phyloP scores from a whole-genome alignment of 768 basidiomycete species.

The Neoboletus subvelutipes region DNA sequence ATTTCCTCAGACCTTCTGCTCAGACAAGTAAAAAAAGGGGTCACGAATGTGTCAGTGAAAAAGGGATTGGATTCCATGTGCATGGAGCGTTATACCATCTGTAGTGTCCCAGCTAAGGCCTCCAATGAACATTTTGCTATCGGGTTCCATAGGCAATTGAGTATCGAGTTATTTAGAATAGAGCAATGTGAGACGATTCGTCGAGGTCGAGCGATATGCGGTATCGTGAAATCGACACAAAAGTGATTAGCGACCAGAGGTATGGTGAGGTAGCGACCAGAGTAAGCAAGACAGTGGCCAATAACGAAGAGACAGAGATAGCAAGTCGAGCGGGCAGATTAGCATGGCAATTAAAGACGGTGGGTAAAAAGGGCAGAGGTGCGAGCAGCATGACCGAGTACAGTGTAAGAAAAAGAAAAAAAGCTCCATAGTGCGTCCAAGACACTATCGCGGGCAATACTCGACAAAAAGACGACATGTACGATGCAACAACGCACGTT shows the following conservation, averaged over 20 bases:
- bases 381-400: slow-evolving; percentile 19
- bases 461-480: slow-evolving; percentile 13
- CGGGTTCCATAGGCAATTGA: slow-evolving; percentile 32
- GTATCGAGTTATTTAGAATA: slow-evolving; percentile 30
- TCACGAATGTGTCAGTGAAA: slow-evolving; percentile 27
- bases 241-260: slow-evolving; percentile 36
- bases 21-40: slow-evolving; percentile 22
- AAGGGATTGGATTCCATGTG: slow-evolving; percentile 24
- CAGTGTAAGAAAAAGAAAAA: slow-evolving; percentile 14
- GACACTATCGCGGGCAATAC: slow-evolving; percentile 27
- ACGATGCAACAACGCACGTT: slow-evolving; percentile 10
- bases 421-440: slow-evolving; percentile 22
- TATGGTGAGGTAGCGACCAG: slow-evolving; percentile 35
- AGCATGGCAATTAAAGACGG: slow-evolving; percentile 28
- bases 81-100: slow-evolving; percentile 61
- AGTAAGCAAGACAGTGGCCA: slow-evolving; percentile 31
- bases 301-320: slow-evolving; percentile 25
- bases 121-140: slow-evolving; percentile 90
- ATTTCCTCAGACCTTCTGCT: slow-evolving; percentile 61
- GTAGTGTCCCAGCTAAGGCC: slow-evolving; percentile 91
- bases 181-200: slow-evolving; percentile 29
- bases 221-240: slow-evolving; percentile 36
- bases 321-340: slow-evolving; percentile 25
- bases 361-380: slow-evolving; percentile 14
- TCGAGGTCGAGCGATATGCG: slow-evolving; percentile 37